Evolutionary conservation across 306 rosid genomes (phyloP), one percentile per base, ranked within the genome.

Genomic region (Malus fusca): DNA sequence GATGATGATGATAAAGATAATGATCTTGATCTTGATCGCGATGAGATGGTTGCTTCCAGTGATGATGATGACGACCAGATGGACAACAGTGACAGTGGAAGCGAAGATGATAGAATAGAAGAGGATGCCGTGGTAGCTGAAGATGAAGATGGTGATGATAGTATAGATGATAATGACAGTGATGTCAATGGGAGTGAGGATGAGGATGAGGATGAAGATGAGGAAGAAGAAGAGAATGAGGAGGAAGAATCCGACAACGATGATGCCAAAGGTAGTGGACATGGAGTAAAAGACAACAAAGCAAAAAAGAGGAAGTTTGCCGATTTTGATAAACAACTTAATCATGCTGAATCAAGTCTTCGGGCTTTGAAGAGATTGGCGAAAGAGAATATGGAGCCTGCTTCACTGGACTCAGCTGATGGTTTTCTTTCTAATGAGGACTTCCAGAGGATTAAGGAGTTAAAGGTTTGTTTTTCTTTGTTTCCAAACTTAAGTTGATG

Each of bases 361-460:
- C 85, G 91, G 74, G 91, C 97, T 74, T 81, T 94, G 78, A 91
- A 87, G 87, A 90, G 84, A 86, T 64, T 91, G 79, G 89, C 93
- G 28, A 84, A 84, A 71, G 73, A 71, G 64, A 79, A 77, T 28
- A 51, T 56, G 61, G 84, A 18, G 23, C 42, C 37, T 43, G 28
- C 68, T 33, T 42, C 62, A 5, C 63, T 84, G 40, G 96, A 89
- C 59, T 58, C 73, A 77, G 42, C 68, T 0, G 92, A 90, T 86
- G 93, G 98, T 66, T 81, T 94, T 81, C 98, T 94, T 76, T 90
- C 98, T 42, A 94, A 91, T 64, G 96, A 88, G 82, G 98, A 91
- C 81, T 91, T 94, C 80, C 82, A 65, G 76, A 88, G 80, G 84
- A 94, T 91, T 85, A 94, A 84, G 83, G 80, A 94, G 77, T 79